Percentiles rank a stretch among this genome's conserved stretches.
Evolutionary conservation across 306 rosid species (phyloP).

Genomic region (Cucurbita pepo): DNA sequence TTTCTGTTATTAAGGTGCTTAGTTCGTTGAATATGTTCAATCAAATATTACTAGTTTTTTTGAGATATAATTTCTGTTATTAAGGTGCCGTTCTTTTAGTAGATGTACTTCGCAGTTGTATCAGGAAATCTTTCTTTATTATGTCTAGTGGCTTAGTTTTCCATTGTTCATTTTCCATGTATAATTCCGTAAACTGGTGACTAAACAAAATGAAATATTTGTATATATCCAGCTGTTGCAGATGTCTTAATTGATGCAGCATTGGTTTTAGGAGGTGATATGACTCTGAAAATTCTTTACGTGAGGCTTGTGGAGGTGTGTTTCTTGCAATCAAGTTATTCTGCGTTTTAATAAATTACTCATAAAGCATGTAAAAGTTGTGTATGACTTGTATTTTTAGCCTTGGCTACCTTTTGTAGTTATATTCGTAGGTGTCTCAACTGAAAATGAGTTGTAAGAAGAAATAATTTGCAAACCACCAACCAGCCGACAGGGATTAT

Average conservation of each 20-base stretch:
- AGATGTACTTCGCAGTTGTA: not conserved
- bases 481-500: not conserved
- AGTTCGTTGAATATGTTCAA: not conserved
- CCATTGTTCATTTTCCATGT: not conserved
- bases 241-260: slow-evolving; percentile 96
- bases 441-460: not conserved
- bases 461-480: not conserved
- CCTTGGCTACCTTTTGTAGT: not conserved
- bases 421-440: not conserved
- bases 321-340: not conserved
- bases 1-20: not conserved
- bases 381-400: not conserved
- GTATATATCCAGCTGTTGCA: slow-evolving; percentile 66
- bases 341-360: not conserved
- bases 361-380: not conserved
- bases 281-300: slow-evolving; percentile 68
- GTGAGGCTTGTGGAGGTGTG: slow-evolving; percentile 83
- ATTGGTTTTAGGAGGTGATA: slow-evolving; percentile 91
- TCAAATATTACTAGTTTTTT: not conserved
- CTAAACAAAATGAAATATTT: not conserved
- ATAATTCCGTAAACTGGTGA: not conserved
- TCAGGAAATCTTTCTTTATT: not conserved
- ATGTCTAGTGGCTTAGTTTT: not conserved
- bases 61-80: not conserved
- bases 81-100: not conserved